Conservation (phyloP, 176 grass and related monocot species). For the Rhynchospora tenuis region DNA sequence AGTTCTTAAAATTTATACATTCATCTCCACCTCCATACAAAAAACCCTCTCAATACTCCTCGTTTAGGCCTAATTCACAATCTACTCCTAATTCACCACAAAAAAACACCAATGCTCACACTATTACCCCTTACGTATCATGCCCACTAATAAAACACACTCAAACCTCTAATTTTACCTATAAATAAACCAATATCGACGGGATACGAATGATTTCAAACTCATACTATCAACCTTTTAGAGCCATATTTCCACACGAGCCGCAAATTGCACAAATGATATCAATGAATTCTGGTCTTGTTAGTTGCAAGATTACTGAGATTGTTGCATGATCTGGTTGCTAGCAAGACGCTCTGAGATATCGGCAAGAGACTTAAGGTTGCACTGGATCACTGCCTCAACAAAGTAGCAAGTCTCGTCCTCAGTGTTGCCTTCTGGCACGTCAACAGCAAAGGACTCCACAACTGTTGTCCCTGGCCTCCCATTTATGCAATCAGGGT, state of each 20-base stretch:
- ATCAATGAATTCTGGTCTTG: background rate
- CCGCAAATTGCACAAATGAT: slow-evolving; percentile 8
- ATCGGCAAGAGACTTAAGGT: slow-evolving; percentile 80
- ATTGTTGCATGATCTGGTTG: background rate
- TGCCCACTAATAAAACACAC: background rate
- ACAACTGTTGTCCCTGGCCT: slow-evolving; percentile 66
- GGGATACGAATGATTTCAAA: background rate
- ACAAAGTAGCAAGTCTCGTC: slow-evolving; percentile 93
- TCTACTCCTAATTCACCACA: background rate
- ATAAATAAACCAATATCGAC: background rate
- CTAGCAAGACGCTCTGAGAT: slow-evolving; percentile 51
- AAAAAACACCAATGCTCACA: background rate
- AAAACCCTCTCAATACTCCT: background rate
- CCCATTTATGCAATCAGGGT: slow-evolving; percentile 66
- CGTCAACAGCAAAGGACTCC: slow-evolving; percentile 79
- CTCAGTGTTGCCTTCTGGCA: slow-evolving; percentile 84
- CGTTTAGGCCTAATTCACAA: background rate
- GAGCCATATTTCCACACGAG: background rate
- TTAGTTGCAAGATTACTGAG: slow-evolving; percentile 2
- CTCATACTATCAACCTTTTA: background rate
- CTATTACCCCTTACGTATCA: background rate
- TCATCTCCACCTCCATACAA: background rate
- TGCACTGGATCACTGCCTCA: slow-evolving; percentile 89
- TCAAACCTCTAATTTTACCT: background rate
- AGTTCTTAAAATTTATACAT: background rate